Evolutionary conservation across 2,329 filamentous ascomycete species (phyloP), one percentile per base, ranked within the genome.

Genomic region (Triangularia verruculosa): DNA sequence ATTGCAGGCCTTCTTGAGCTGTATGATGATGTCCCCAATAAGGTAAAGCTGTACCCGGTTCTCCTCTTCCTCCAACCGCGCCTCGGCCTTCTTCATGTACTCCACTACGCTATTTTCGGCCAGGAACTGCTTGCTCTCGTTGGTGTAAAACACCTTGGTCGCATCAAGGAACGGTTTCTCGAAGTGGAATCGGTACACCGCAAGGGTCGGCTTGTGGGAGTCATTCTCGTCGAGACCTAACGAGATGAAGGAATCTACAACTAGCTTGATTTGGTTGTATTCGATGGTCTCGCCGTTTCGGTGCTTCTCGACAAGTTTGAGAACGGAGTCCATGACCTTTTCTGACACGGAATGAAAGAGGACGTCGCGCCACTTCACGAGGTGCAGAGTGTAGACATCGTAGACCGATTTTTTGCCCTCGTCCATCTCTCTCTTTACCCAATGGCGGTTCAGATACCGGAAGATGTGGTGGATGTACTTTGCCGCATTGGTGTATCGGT

Each of bases 51-150:
- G 88, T 9, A 99, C 95, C 25, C 95, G 91, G 74, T 94, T 92
- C 78, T 96, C 95, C 77, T 99, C 95, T 77, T 99, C 95, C 7
- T 92, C 87, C 65, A 99, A 79, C 30, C 95, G 89, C 51, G 87
- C 79, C 78, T 98, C 94, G 0, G 95, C 96, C 84, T 99, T 99
- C 83, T 98, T 98, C 95, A 99, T 98, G 79, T 98, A 99, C 74
- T 99, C 95, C 32, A 99, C 93, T 3, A 99, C 93, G 67, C 91
- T 96, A 75, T 99, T 99, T 76, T 98, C 94, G 11, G 93, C 91
- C 32, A 99, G 87, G 74, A 99, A 99, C 67, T 93, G 90, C 71
- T 92, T 92, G 20, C 95, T 98, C 76, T 99, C 96, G 54, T 90
- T 88, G 70, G 92, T 84, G 76, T 99, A 99, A 79, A 97, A 99